These are phyloP conservation scores for Panicum miliaceum DNA, from an alignment of 176 grass and related monocot genomes.

Conservation along the genomic window DNA sequence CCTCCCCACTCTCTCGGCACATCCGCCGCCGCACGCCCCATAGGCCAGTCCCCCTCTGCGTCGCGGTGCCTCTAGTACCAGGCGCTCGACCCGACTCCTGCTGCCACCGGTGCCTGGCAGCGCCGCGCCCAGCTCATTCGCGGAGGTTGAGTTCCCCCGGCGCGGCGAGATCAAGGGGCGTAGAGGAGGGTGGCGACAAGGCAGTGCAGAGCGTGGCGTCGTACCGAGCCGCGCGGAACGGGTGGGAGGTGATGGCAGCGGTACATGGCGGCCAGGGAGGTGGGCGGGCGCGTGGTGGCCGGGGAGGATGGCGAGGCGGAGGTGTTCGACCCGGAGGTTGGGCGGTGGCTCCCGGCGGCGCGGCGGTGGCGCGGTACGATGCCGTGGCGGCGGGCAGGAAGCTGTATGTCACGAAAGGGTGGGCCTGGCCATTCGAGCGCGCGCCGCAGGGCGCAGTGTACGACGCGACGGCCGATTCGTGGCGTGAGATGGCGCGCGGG, in stretches of 20 bases:
- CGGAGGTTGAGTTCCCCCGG: conserved; percentile 55
- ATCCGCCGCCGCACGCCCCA: no score
- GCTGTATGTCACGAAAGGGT: conserved; percentile 96
- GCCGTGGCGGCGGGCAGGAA: conserved; percentile 63
- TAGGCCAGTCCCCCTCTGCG: no score
- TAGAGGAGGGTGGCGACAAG: conserved; percentile 50
- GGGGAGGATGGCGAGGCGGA: conserved; percentile 62
- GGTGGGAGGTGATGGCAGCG: conserved; percentile 45
- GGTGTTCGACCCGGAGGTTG: conserved; percentile 62
- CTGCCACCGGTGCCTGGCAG: conserved; percentile 70
- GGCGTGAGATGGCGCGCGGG: conserved; percentile 81
- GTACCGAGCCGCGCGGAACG: conserved; percentile 80
- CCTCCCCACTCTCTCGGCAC: no score
- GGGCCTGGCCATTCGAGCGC: conserved; percentile 96
- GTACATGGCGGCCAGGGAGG: conserved; percentile 75
- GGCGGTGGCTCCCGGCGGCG: conserved; percentile 27
- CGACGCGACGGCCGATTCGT: conserved; percentile 65
- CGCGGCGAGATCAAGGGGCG: conserved; percentile 88
- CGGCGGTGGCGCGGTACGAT: conserved; percentile 66
- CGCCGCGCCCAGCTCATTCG: conserved; percentile 56
- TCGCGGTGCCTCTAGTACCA: conserved; percentile 93
- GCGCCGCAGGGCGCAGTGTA: conserved; percentile 75
- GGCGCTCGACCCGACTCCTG: conserved; percentile 83
- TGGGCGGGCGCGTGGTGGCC: conserved; percentile 54
- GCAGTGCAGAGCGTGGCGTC: conserved; percentile 56